Conservation (phyloP, 352 stramenopile species). For the Globisporangium echinulatum region DNA sequence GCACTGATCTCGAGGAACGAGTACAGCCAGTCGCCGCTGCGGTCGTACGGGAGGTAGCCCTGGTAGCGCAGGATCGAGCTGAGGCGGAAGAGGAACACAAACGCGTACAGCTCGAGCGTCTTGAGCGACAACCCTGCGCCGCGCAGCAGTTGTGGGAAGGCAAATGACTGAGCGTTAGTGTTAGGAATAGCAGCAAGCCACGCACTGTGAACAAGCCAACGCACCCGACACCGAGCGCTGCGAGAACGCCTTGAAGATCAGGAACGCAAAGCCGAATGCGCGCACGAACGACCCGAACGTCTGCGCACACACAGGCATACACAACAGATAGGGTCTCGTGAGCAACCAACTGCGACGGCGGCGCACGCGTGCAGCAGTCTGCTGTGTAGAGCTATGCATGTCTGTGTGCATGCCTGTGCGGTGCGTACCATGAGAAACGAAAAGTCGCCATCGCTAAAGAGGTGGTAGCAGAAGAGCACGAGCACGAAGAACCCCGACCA, state of each 20-base stretch:
- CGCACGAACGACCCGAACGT: conserved; percentile 88
- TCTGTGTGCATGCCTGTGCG: too few species aligned
- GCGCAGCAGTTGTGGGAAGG: background rate
- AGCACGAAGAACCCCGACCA: conserved; percentile 94
- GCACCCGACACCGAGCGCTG: conserved; percentile 81
- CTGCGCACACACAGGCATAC: conserved; percentile 21
- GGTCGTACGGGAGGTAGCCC: conserved; percentile 92
- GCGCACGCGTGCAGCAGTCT: background rate
- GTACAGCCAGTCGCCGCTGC: conserved; percentile 97
- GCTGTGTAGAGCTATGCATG: too few species aligned
- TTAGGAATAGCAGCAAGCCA: too few species aligned
- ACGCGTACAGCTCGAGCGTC: conserved; percentile 95
- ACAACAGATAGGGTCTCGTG: background rate
- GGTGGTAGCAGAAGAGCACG: conserved; percentile 94
- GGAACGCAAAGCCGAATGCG: conserved; percentile 88
- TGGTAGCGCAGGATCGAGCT: conserved; percentile 97
- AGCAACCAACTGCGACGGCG: background rate
- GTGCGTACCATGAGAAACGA: conserved; percentile 94
- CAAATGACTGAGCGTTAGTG: too few species aligned
- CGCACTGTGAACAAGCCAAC: background rate
- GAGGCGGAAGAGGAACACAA: conserved; percentile 96
- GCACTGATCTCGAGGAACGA: conserved; percentile 93
- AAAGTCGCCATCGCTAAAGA: conserved; percentile 97
- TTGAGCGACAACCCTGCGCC: conserved; percentile 91
- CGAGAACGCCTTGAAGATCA: conserved; percentile 94